phyloP scores from a whole-genome alignment of 2,329 filamentous ascomycete genomes.

The Zasmidium angulare region DNA sequence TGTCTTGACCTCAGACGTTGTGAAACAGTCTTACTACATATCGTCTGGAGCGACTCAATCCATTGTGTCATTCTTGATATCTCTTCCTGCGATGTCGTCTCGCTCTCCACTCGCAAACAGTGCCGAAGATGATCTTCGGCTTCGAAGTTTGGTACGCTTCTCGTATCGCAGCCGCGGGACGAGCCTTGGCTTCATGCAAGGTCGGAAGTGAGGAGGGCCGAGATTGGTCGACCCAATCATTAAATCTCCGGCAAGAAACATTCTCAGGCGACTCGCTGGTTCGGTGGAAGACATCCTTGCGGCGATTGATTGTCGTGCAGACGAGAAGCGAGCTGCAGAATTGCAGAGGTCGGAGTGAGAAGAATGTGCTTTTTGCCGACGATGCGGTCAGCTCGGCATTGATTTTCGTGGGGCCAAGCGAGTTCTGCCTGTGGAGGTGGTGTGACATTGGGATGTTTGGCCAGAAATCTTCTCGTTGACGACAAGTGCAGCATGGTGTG shows the following conservation, averaged over 20 bases:
- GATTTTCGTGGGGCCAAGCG: too few relatives aligned
- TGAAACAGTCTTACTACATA: neutral
- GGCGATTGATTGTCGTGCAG: neutral
- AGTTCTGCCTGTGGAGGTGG: too few relatives aligned
- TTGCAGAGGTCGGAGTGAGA: neutral
- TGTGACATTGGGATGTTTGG: too few relatives aligned
- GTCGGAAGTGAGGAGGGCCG: neutral
- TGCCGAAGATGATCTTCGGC: neutral
- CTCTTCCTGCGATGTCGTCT: neutral
- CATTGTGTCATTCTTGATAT: neutral
- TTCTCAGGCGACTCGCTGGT: neutral
- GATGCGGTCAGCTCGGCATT: too few relatives aligned
- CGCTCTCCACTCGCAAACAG: neutral
- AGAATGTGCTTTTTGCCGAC: too few relatives aligned
- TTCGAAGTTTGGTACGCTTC: neutral
- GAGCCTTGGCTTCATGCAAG: neutral
- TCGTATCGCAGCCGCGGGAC: neutral
- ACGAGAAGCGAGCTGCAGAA: neutral
- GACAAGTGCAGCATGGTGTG: too few relatives aligned
- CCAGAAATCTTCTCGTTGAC: too few relatives aligned
- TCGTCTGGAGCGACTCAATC: too few relatives aligned
- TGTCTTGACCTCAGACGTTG: neutral
- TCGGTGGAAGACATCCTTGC: neutral
- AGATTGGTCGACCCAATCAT: neutral
- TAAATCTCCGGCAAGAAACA: neutral